Conservation (phyloP, 805 yeast genomes). For the Lipomyces sp. region DNA sequence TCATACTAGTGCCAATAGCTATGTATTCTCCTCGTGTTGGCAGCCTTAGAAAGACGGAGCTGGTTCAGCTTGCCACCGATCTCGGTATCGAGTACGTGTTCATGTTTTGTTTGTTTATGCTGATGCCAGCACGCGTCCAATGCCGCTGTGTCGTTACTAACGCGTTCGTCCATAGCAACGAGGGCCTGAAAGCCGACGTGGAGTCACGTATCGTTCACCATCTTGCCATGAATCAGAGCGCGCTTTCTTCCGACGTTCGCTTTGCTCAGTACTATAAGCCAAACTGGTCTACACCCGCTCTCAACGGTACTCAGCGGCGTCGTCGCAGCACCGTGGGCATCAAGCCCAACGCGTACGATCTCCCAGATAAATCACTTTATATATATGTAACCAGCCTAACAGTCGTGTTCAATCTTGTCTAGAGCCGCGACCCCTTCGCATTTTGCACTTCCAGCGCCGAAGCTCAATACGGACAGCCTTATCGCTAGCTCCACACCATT, state of each 20-base stretch:
- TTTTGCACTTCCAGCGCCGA: too few species aligned
- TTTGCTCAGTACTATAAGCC: constrained; percentile 28
- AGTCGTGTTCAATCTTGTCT: background rate
- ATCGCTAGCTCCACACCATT: too few species aligned
- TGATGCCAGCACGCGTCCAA: background rate
- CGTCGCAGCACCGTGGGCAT: constrained; percentile 11
- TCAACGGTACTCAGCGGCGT: constrained; percentile 6
- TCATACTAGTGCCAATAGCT: too few species aligned
- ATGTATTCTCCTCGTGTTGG: constrained; percentile 32
- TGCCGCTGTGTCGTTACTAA: background rate
- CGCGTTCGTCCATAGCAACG: constrained; percentile 18
- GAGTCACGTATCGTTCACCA: constrained; percentile 33
- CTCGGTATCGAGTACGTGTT: constrained; percentile 39
- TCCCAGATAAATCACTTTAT: constrained; percentile 1
- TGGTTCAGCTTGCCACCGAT: constrained; percentile 40
- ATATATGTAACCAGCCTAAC: background rate
- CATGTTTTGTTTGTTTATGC: background rate
- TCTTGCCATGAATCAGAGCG: constrained; percentile 26
- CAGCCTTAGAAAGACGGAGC: constrained; percentile 40
- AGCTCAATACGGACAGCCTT: too few species aligned
- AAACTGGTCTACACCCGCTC: too few species aligned
- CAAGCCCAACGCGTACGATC: constrained; percentile 1
- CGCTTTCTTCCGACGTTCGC: constrained; percentile 27
- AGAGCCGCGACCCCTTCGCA: too few species aligned
- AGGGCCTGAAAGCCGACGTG: constrained; percentile 35